phyloP scores from a whole-genome alignment of 805 yeast genomes.

The Ogataea saltuana region DNA sequence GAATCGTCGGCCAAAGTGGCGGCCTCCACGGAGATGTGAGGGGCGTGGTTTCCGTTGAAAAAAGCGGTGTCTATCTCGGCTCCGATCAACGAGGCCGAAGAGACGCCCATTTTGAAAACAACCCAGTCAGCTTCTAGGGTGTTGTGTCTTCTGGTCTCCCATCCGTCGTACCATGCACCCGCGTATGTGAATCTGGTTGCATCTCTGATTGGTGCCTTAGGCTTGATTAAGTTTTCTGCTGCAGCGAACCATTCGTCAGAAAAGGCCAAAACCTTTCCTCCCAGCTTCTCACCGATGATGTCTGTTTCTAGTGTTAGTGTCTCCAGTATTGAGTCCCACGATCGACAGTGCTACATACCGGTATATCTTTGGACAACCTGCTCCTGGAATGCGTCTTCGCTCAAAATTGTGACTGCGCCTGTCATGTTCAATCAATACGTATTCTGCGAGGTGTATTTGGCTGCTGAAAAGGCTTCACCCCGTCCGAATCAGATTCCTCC shows the following conservation, averaged over 20 bases:
- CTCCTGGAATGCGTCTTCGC: slow-evolving; percentile 44
- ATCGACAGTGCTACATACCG: slow-evolving; percentile 33
- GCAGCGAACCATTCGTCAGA: slow-evolving; percentile 97
- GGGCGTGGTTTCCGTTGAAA: slow-evolving; percentile 96
- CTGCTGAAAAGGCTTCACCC: too few relatives aligned
- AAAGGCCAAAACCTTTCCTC: slow-evolving; percentile 67
- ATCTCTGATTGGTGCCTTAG: slow-evolving; percentile 78
- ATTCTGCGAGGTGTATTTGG: too few relatives aligned
- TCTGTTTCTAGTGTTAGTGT: slow-evolving; percentile 43
- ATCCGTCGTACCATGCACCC: slow-evolving; percentile 98
- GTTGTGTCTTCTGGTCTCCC: slow-evolving; percentile 98
- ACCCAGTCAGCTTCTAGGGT: slow-evolving; percentile 86
- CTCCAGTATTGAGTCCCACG: neutral
- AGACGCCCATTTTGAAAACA: slow-evolving; percentile 76
- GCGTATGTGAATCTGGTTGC: slow-evolving; percentile 75
- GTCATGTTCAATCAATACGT: too few relatives aligned
- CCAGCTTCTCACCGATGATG: slow-evolving; percentile 81
- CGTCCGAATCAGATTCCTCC: neutral
- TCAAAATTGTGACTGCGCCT: slow-evolving; percentile 19
- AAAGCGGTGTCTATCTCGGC: slow-evolving; percentile 92
- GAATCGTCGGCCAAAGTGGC: slow-evolving; percentile 39
- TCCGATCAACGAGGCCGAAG: slow-evolving; percentile 75
- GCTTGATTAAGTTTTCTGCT: slow-evolving; percentile 82
- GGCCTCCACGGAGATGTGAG: slow-evolving; percentile 83
- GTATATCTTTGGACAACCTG: slow-evolving; percentile 54